Conservation (phyloP, 495 filamentous ascomycete species). For the Podospora fimiseda region DNA sequence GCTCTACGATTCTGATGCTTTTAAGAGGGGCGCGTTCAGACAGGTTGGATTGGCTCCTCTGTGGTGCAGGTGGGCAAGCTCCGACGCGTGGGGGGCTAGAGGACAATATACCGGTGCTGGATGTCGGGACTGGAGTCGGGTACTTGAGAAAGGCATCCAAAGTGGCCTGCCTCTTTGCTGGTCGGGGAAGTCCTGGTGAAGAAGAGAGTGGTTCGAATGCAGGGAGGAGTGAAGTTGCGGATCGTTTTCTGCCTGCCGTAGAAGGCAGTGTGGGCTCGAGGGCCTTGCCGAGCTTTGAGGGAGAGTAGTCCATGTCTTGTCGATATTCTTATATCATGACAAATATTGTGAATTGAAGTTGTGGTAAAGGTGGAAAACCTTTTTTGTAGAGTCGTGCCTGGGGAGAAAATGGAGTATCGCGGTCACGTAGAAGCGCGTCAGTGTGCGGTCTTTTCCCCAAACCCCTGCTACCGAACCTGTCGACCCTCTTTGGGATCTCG, state of each 20-base stretch:
- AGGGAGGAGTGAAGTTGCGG: conserved; percentile 74
- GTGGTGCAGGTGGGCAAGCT: conserved; percentile 48
- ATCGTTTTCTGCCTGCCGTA: conserved; percentile 65
- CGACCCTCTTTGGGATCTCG: background rate
- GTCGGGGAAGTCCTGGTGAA: conserved; percentile 73
- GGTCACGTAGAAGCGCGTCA: conserved; percentile 23
- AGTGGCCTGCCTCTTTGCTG: conserved; percentile 62
- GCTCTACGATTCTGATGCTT: conserved; percentile 68
- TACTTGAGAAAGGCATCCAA: conserved; percentile 53
- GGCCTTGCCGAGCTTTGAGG: conserved; percentile 14
- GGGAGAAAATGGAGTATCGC: conserved; percentile 2
- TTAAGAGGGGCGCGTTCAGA: conserved; percentile 82
- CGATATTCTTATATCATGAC: conserved; percentile 20
- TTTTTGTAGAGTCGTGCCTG: conserved; percentile 4
- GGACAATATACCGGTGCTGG: conserved; percentile 83
- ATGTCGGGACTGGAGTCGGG: conserved; percentile 88
- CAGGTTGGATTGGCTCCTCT: conserved; percentile 58
- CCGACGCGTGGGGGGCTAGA: conserved; percentile 69
- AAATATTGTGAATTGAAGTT: conserved; percentile 4
- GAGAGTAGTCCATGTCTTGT: conserved; percentile 28
- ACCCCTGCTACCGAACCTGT: conserved; percentile 4
- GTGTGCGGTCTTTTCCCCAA: conserved; percentile 17
- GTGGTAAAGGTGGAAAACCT: conserved; percentile 1
- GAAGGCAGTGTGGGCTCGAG: conserved; percentile 38
- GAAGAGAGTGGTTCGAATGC: conserved; percentile 91